Conservation (phyloP, 345 rosid genomes). For the Jatropha curcas region DNA sequence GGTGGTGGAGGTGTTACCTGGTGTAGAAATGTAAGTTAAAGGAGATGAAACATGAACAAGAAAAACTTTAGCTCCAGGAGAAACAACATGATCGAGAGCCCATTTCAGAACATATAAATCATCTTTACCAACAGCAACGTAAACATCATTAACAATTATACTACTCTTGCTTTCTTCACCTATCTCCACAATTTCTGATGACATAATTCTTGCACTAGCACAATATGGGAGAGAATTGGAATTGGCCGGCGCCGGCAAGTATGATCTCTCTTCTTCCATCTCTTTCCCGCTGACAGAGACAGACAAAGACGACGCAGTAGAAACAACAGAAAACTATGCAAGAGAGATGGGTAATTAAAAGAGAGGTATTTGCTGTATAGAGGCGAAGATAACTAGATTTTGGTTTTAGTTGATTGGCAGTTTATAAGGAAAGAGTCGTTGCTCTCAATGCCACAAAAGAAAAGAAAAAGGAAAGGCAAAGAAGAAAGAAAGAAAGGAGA, state of each 20-base stretch:
- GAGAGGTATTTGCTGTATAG: neutral
- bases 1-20: slow-evolving; percentile 35
- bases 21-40: slow-evolving; percentile 47
- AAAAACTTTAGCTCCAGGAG: slow-evolving; percentile 46
- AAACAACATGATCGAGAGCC: slow-evolving; percentile 53
- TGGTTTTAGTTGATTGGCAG: slow-evolving; percentile 22
- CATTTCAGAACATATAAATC: slow-evolving; percentile 55
- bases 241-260: neutral
- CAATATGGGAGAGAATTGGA: slow-evolving; percentile 26
- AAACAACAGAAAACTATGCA: neutral
- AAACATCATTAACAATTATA: slow-evolving; percentile 37
- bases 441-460: slow-evolving; percentile 46
- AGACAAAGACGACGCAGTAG: slow-evolving; percentile 5
- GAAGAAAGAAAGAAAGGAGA: slow-evolving; percentile 14
- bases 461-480: slow-evolving; percentile 10
- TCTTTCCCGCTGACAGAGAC: neutral
- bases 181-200: slow-evolving; percentile 65
- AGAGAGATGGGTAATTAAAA: neutral
- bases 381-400: slow-evolving; percentile 44
- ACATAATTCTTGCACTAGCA: slow-evolving; percentile 30
- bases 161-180: slow-evolving; percentile 48
- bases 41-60: slow-evolving; percentile 67
- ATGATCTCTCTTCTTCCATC: slow-evolving; percentile 28
- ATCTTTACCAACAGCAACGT: slow-evolving; percentile 66
- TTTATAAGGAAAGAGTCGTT: slow-evolving; percentile 36